A percentile compares a stretch with the other conserved stretches of the same genome.
Evolutionary conservation across 2,329 filamentous ascomycete species (phyloP).

Genomic region (Coniochaeta prunicola): DNA sequence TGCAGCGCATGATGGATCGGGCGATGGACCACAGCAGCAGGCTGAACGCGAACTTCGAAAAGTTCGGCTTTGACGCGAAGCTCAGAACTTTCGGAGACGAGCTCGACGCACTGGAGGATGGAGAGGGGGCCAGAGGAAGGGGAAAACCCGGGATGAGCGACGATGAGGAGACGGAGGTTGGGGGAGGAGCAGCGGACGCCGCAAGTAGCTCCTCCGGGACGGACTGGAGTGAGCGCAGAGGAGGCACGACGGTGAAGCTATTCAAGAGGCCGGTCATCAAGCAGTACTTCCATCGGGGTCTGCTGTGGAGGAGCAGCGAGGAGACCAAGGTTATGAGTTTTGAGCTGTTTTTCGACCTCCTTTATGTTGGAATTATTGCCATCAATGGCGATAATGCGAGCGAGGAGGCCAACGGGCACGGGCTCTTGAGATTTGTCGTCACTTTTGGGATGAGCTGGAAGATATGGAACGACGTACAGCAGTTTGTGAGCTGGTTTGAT

Average conservation of each 20-base stretch:
- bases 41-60: constrained; percentile 53
- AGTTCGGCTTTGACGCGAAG: constrained; percentile 55
- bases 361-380: constrained; percentile 58
- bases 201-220: background rate
- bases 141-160: constrained; percentile 8
- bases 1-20: constrained; percentile 46
- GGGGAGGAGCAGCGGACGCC: background rate
- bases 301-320: constrained; percentile 54
- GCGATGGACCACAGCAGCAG: constrained; percentile 43
- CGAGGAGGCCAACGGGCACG: constrained; percentile 44
- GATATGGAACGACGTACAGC: constrained; percentile 53
- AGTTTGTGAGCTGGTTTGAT: constrained; percentile 55
- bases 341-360: constrained; percentile 57
- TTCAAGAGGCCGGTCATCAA: constrained; percentile 53
- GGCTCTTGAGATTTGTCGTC: constrained; percentile 52
- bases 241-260: constrained; percentile 42
- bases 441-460: constrained; percentile 58
- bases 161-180: background rate
- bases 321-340: constrained; percentile 55
- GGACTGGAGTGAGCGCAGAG: constrained; percentile 17
- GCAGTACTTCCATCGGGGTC: constrained; percentile 59
- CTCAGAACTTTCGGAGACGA: constrained; percentile 35
- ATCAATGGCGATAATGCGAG: constrained; percentile 55
- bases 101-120: constrained; percentile 10
- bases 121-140: constrained; percentile 27